Conservation (phyloP, 306 rosid genomes). For the Trichosanthes cucumerina region DNA sequence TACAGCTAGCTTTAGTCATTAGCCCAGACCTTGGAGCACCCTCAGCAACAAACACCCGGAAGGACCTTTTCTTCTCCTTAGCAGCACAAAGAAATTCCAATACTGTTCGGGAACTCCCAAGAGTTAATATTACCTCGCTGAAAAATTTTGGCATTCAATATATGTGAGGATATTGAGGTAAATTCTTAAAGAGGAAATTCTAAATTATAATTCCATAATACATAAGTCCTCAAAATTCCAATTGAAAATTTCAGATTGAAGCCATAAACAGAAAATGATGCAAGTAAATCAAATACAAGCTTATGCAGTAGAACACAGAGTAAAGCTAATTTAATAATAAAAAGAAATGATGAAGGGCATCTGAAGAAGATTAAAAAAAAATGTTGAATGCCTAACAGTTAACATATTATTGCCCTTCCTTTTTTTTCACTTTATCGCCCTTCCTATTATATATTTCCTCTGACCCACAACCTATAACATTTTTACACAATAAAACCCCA, state of each 20-base stretch:
- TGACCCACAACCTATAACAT: background rate
- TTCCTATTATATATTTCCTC: background rate
- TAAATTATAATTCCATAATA: background rate
- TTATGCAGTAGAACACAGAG: background rate
- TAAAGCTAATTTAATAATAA: background rate
- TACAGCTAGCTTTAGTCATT: constrained; percentile 12
- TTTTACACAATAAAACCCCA: background rate
- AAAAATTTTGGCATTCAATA: constrained; percentile 18
- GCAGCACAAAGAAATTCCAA: constrained; percentile 95
- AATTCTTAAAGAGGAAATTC: background rate
- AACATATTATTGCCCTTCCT: too few species aligned
- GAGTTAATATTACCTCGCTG: constrained; percentile 95
- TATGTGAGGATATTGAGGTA: constrained; percentile 9
- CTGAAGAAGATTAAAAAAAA: background rate
- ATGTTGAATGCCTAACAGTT: background rate
- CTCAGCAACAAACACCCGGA: constrained; percentile 85
- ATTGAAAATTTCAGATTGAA: background rate
- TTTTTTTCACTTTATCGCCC: background rate
- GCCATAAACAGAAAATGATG: background rate
- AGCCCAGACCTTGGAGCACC: constrained; percentile 93
- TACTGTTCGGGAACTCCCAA: constrained; percentile 95
- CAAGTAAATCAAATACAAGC: background rate
- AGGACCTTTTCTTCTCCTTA: constrained; percentile 89
- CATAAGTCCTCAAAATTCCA: background rate
- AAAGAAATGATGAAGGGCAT: background rate